Base-by-base conservation (phyloP, 2,329 filamentous ascomycete genomes). In the Helotiales sp. region DNA sequence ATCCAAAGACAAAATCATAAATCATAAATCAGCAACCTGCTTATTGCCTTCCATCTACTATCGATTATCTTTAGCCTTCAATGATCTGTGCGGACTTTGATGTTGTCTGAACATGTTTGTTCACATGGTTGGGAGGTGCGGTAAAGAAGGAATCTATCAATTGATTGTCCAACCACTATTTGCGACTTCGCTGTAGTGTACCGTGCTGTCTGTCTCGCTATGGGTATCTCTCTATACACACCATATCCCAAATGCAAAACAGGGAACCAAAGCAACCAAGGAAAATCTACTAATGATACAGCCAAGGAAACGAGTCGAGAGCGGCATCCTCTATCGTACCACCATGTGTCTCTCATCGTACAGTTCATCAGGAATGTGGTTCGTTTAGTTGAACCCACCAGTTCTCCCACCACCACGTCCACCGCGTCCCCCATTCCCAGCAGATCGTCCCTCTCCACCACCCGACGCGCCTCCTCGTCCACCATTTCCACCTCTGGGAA, bases 401-500 rank as follows among this genome's bases (percentile, higher is more conserved):
- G 59, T 66, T 34, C 70, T 68, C 77, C 66, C 52, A 30, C 69
- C 63, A 61, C 67, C 62, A 28, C 61, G 55, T n/a, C 71, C 60
- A 49, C 59, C 71, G 20, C 57, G 32, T 49, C 69, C 67, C 30
- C 67, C 70, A 62, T 40, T 37, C 10, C 69, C 69, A 49, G 7
- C 69, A 20, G 67, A 70, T 61, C 64, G 60, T 15, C 67, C 71
- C 59, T 70, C 67, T 63, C 72, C 69, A 15, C 71, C 71, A 32
- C 63, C 62, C 1, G 59, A 13, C 10, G 43, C 45, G 8, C 59
- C 61, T 49, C 62, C 62, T 3, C 70, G 69, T 15, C 70, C 63
- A 28, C 72, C 70, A 11, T 66, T 52, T 4, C 66, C 61, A 28
- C 76, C 73, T 1, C 76, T 60, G 34, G 59, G 43, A 26, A 62